Evolutionary conservation across 1,284 basidiomycete species (phyloP).

Genomic region (Porodaedalea pini): DNA sequence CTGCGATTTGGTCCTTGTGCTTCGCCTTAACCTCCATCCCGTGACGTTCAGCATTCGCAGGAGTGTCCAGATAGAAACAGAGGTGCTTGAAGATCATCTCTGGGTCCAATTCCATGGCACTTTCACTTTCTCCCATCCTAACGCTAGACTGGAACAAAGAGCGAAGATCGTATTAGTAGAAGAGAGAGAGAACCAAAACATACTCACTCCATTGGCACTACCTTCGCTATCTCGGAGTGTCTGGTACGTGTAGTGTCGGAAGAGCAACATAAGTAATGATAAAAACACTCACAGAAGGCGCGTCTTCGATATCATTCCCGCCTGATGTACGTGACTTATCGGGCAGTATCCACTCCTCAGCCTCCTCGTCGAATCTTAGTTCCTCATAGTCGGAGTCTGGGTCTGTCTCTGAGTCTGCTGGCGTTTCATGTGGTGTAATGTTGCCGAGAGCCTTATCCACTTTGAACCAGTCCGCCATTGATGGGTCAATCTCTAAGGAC

Average conservation of each 20-base stretch:
- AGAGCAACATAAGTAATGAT: not conserved
- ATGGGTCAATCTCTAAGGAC: constrained; percentile 23
- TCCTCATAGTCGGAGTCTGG: constrained; percentile 60
- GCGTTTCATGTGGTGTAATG: constrained; percentile 19
- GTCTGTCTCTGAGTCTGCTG: constrained; percentile 61
- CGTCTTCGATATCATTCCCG: not conserved
- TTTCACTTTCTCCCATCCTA: constrained; percentile 65
- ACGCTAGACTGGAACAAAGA: constrained; percentile 27
- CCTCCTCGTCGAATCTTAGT: constrained; percentile 29
- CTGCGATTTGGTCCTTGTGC: constrained; percentile 45
- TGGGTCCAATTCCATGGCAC: constrained; percentile 72
- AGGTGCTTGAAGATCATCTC: constrained; percentile 75
- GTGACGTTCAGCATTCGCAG: constrained; percentile 64
- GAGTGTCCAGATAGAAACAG: constrained; percentile 85
- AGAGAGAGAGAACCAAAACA: not conserved
- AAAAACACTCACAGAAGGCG: constrained; percentile 3
- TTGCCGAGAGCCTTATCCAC: constrained; percentile 32
- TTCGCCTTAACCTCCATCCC: constrained; percentile 57
- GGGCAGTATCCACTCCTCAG: constrained; percentile 44
- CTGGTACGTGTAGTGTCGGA: not conserved
- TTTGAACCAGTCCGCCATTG: constrained; percentile 63
- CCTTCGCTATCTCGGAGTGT: constrained; percentile 2
- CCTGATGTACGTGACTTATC: not conserved
- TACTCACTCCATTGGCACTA: not conserved
- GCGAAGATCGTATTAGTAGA: constrained; percentile 3